These are phyloP conservation scores for Loxodes magnus DNA, from an alignment of 73 alveolate species.

Conservation along the genomic window DNA sequence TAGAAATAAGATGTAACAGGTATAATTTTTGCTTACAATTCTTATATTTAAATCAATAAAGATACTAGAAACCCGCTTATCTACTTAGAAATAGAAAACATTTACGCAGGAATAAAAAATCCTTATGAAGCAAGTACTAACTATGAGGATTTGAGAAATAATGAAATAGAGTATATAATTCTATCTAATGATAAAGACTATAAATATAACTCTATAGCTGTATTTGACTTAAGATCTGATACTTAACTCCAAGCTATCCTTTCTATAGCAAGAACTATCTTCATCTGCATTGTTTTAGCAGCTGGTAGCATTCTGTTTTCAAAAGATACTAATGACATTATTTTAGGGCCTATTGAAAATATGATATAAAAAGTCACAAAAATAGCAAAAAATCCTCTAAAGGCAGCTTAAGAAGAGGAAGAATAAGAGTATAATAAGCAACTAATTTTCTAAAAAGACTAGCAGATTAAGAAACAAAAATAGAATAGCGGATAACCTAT, in stretches of 20 bases:
- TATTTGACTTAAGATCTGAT: slow-evolving; percentile 2
- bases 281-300: slow-evolving; percentile 43
- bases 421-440: slow-evolving; percentile 33
- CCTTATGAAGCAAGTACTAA: background rate
- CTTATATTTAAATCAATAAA: slow-evolving; percentile 1
- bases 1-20: background rate
- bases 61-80: background rate
- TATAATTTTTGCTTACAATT: background rate
- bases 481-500: slow-evolving; percentile 8
- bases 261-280: slow-evolving; percentile 47
- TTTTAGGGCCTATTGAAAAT: slow-evolving; percentile 62
- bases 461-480: background rate
- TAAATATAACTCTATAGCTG: background rate
- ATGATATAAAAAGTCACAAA: slow-evolving; percentile 60
- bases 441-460: background rate
- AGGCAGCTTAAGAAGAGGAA: slow-evolving; percentile 75
- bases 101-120: background rate
- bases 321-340: slow-evolving; percentile 54
- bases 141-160: background rate
- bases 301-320: slow-evolving; percentile 53
- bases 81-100: background rate
- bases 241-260: slow-evolving; percentile 17
- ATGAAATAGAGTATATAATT: background rate
- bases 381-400: slow-evolving; percentile 6
- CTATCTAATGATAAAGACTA: background rate